Evolutionary conservation across 305 asterid genomes (phyloP), one percentile per base, ranked within the genome.

Genomic region (Lippia alba): DNA sequence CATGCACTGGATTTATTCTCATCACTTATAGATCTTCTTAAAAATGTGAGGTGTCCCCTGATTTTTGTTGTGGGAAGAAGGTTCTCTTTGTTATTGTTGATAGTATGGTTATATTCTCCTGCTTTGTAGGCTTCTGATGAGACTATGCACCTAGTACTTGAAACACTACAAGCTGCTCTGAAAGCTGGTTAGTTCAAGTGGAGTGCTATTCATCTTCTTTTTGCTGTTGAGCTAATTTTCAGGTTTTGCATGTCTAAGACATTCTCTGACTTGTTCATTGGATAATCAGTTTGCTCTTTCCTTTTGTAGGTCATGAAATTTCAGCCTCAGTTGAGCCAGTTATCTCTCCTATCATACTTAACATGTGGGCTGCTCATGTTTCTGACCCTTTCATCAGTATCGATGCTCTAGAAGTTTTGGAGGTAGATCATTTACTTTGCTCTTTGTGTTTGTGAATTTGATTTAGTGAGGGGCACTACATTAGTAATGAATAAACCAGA

Each of bases 131-230:
- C 99, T 61, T 88, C 99, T 69, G 99, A 91, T 34, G 99, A 94
- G 74, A 91, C 99, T 55, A 88, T 91, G 97, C 99, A 94, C 86
- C 91, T 94, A 60, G 94, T 88, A 70, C 95, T 91, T 79, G 99
- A 94, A 82, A 90, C 99, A 70, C 84, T 94, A 71, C 93, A 83
- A 79, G 97, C 96, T 65, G 89, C 95, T 74, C 84, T 89, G 55
- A 85, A 80, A 70, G 96, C 97, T 84, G 99, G 99, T 91, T 54
- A 75, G 90, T 77, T 41, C 73, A 57, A 76, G 30, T 72, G 57
- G 69, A 40, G 30, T 49, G 49, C 67, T 60, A 30, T 40, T 63
- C 32, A 18, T 57, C 58, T 50, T 63, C 49, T 24, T 15, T 64
- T 49, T 30, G 45, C 75, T 64, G 54, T 48, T 39, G 17, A 69